phyloP scores from a whole-genome alignment of 140 eudicot species.

The Senecio squalidus region DNA sequence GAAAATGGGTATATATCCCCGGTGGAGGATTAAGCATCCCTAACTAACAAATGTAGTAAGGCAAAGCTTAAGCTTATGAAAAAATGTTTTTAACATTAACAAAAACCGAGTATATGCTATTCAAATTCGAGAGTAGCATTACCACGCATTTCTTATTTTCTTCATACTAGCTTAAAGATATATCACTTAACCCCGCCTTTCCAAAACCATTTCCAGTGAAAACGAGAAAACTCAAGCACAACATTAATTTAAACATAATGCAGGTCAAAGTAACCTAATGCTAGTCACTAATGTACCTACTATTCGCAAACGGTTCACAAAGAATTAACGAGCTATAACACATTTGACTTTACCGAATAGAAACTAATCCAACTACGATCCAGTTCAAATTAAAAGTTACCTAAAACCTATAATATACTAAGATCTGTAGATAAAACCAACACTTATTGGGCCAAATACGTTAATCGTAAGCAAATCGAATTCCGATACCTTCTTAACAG shows the following conservation, averaged over 20 bases:
- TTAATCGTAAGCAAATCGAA: too few species aligned
- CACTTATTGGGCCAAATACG: too few species aligned
- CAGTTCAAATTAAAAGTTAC: too few species aligned
- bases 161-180: not conserved
- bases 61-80: not conserved
- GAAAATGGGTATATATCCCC: not conserved
- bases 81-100: not conserved
- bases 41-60: not conserved
- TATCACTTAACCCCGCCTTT: not conserved
- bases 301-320: not conserved
- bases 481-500: constrained; percentile 90
- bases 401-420: too few species aligned
- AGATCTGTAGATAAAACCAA: too few species aligned
- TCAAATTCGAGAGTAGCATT: not conserved
- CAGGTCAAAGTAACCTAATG: constrained; percentile 3
- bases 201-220: not conserved
- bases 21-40: not conserved
- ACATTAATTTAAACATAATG: not conserved
- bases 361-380: too few species aligned
- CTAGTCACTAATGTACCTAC: too few species aligned
- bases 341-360: too few species aligned
- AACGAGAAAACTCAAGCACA: not conserved
- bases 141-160: too few species aligned
- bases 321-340: too few species aligned
- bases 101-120: not conserved